A percentile compares a stretch with the other conserved stretches of the same genome.
These are phyloP conservation scores for Actinomortierella ambigua DNA, from an alignment of 371 early-diverging fungal species.

Conservation along the genomic window DNA sequence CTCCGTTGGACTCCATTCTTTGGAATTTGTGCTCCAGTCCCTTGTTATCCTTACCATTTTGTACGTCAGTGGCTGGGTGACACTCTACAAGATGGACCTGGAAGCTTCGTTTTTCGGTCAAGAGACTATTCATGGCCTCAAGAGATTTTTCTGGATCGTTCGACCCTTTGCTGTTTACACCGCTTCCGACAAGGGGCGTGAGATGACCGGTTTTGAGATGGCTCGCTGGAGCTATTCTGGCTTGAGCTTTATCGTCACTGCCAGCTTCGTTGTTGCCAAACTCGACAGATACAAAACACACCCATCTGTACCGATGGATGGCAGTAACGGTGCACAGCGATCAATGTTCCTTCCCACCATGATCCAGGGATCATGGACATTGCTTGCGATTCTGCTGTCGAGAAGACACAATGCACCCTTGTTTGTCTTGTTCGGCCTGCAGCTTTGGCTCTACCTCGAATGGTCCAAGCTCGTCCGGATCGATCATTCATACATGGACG, in stretches of 20 bases:
- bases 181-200: not conserved
- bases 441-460: conserved; percentile 47
- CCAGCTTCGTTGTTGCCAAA: conserved; percentile 31
- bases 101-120: conserved; percentile 28
- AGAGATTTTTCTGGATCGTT: no score
- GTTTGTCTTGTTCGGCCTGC: conserved; percentile 61
- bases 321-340: not conserved
- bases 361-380: conserved; percentile 33
- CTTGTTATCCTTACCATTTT: conserved; percentile 6
- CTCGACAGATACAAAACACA: not conserved
- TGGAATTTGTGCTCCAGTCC: conserved; percentile 11
- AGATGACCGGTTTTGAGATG: conserved; percentile 30
- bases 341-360: conserved; percentile 18
- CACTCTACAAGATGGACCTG: conserved; percentile 39
- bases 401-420: conserved; percentile 65
- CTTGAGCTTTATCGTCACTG: conserved; percentile 7
- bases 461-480: conserved; percentile 45
- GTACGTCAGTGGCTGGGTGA: conserved; percentile 25
- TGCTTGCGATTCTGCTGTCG: conserved; percentile 64
- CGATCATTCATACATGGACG: not conserved
- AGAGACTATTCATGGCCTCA: no score
- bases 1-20: no score
- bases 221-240: conserved; percentile 35
- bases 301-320: no score
- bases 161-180: no score